Conservation (phyloP, 495 filamentous ascomycete species). For the Hypoxylon lienhwacheense region DNA sequence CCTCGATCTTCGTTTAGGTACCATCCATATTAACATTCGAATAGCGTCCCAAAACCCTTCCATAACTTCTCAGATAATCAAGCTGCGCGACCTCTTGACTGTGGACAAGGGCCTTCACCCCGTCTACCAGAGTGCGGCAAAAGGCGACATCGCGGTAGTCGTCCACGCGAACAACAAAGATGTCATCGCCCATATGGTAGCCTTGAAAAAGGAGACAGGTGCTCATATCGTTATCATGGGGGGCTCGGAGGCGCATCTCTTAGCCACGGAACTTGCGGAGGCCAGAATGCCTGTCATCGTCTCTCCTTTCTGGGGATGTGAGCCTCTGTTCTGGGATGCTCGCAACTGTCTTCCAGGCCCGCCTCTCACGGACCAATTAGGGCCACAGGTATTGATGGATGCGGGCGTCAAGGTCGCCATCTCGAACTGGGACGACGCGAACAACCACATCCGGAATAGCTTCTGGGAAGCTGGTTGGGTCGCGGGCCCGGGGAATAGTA, state of each 20-base stretch:
- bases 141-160: constrained; percentile 19
- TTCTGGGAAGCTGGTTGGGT: constrained; percentile 29
- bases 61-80: constrained; percentile 24
- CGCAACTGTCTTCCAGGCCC: constrained; percentile 34
- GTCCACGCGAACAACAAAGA: constrained; percentile 28
- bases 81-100: constrained; percentile 20
- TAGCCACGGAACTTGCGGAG: constrained; percentile 46
- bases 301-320: constrained; percentile 27
- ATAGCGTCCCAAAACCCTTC: constrained; percentile 16
- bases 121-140: constrained; percentile 15
- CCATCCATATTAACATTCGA: not conserved
- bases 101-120: constrained; percentile 18
- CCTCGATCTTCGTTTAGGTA: not conserved
- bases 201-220: constrained; percentile 21
- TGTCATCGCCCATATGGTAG: constrained; percentile 23
- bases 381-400: constrained; percentile 40
- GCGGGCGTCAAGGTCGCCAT: constrained; percentile 39
- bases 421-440: constrained; percentile 25
- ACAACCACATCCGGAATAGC: constrained; percentile 27
- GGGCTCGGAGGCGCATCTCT: constrained; percentile 24
- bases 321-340: constrained; percentile 23
- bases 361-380: constrained; percentile 40
- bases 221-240: constrained; percentile 25
- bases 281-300: constrained; percentile 47
- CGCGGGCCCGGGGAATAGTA: constrained; percentile 24